A percentile compares a stretch with the other conserved stretches of the same genome.
phyloP scores from a whole-genome alignment of 768 basidiomycete species.

The Kwoniella shandongensis region DNA sequence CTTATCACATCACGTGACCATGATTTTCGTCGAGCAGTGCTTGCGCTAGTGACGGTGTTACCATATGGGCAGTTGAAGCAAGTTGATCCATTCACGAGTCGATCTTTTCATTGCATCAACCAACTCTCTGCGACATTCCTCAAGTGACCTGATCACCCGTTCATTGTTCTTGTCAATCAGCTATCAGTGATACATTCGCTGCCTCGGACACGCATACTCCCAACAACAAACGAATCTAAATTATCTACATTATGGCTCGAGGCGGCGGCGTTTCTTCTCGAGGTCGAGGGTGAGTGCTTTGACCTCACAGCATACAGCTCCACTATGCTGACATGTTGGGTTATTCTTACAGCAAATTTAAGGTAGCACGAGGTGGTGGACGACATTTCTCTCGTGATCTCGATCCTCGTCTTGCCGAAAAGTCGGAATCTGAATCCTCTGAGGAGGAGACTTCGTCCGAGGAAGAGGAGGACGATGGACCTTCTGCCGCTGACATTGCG shows the following conservation, averaged over 20 bases:
- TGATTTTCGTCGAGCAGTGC: no score
- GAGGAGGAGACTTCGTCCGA: slow-evolving; percentile 40
- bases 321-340: background rate
- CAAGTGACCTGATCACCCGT: no score
- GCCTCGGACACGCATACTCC: no score
- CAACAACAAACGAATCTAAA: no score
- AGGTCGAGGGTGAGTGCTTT: slow-evolving; percentile 46
- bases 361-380: slow-evolving; percentile 83
- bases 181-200: no score
- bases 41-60: no score
- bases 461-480: slow-evolving; percentile 53
- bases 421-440: slow-evolving; percentile 6
- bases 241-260: slow-evolving; percentile 41
- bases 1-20: no score
- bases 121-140: no score
- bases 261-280: slow-evolving; percentile 45
- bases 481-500: slow-evolving; percentile 54
- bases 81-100: no score
- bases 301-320: background rate
- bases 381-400: slow-evolving; percentile 68
- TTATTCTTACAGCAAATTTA: slow-evolving; percentile 63
- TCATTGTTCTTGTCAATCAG: no score
- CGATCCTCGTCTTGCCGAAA: slow-evolving; percentile 29
- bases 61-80: no score
- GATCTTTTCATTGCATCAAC: no score